Base-by-base conservation (phyloP, 306 rosid species). In the Leucaena leucocephala region DNA sequence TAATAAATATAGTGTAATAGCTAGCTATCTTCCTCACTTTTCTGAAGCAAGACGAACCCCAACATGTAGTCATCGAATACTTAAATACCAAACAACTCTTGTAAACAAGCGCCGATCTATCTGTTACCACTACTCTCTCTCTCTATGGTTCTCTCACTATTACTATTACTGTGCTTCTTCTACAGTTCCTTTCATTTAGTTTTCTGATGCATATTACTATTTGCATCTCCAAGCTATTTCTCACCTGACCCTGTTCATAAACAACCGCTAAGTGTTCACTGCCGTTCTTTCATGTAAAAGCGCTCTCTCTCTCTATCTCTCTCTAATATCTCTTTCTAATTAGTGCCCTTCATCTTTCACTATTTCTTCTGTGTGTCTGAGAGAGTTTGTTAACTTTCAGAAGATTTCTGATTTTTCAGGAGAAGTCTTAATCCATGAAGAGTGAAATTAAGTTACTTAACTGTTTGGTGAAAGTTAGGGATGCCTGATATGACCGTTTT, bases 41-140 rank as follows among this genome's bases (percentile, higher is more conserved):
- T 44, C 52, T 55, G 78, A 71, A 46, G 15, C 4, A 9, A 16
- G 8, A 13, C 39, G 43, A 66, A 17, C 71, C 8, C 15, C n/a
- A 74, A 74, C 79, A 69, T 76, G 77, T 65, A 81, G 77, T 81
- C 64, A 48, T 59, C 59, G 2, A 38, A 58, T 35, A 75, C 77
- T 81, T 75, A 55, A 63, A 35, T 58, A 58, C 40, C 59, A 50
- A 12, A 39, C 42, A 42, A 11, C 43, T 63, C 44, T 13, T 6
- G 48, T 17, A 34, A 54, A 50, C 44, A 22, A 42, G 46, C 11
- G 67, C 55, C 48, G 27, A 19, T 38, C 71, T 66, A 66, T 39
- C 71, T 40, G 16, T 40, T n/a, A 42, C n/a, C n/a, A 9, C 19
- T 19, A 55, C 3, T 55, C 61, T 54, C 61, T 54, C 35, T 19